Conservation (phyloP, 768 basidiomycete genomes). For the Naganishia randhawae region DNA sequence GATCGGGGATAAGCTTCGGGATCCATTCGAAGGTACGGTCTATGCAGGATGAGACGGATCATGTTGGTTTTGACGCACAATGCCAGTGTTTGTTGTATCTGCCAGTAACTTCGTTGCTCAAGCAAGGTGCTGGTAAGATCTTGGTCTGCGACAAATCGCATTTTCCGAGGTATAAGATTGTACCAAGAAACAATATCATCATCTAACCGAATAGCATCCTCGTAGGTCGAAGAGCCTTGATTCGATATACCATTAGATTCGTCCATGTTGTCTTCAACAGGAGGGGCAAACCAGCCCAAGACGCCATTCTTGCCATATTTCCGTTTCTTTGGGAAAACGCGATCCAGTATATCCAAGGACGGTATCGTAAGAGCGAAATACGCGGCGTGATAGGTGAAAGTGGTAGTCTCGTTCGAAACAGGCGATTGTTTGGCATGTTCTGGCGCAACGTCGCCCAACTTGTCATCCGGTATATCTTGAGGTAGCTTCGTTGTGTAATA, state of each 20-base stretch:
- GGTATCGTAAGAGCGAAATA: slow-evolving; percentile 49
- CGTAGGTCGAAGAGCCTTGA: slow-evolving; percentile 36
- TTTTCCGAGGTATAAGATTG: slow-evolving; percentile 37
- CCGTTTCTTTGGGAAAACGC: slow-evolving; percentile 45
- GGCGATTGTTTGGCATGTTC: slow-evolving; percentile 39
- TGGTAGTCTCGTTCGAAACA: slow-evolving; percentile 40
- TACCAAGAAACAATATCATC: slow-evolving; percentile 47
- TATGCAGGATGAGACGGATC: slow-evolving; percentile 46
- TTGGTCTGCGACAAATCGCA: slow-evolving; percentile 42
- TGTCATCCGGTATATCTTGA: slow-evolving; percentile 45
- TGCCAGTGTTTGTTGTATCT: slow-evolving; percentile 43
- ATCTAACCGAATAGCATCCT: slow-evolving; percentile 45
- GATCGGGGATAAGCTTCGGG: slow-evolving; percentile 48
- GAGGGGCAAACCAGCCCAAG: slow-evolving; percentile 43
- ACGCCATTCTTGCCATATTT: slow-evolving; percentile 41
- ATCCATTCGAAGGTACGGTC: slow-evolving; percentile 48
- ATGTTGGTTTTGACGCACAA: slow-evolving; percentile 47
- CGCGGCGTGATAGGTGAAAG: slow-evolving; percentile 44
- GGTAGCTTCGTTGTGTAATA: slow-evolving; percentile 48
- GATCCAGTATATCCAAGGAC: slow-evolving; percentile 43
- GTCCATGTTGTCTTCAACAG: neutral
- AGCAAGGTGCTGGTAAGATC: slow-evolving; percentile 37
- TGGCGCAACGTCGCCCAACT: slow-evolving; percentile 40
- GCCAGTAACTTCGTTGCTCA: slow-evolving; percentile 26
- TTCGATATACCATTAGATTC: slow-evolving; percentile 15